Evolutionary conservation across 495 filamentous ascomycete genomes (phyloP), one percentile per base, ranked within the genome.

Genomic region (Peziza echinospora): DNA sequence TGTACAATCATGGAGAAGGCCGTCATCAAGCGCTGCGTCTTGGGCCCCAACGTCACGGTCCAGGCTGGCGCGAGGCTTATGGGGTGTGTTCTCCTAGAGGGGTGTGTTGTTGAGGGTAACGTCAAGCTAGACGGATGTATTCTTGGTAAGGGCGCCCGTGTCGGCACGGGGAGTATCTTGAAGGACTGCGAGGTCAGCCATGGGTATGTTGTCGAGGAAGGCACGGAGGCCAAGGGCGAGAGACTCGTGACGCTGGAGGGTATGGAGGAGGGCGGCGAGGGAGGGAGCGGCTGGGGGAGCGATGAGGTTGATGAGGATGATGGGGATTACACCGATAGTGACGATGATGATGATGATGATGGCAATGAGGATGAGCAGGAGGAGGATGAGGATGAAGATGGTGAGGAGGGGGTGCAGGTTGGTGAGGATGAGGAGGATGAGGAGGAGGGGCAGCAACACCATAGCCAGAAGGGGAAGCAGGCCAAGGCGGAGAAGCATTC

Each of bases 101-200:
- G 83, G 7, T 84, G 78, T 3, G 75, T 80, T 3, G 73, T 97
- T 4, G 84, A 76, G 5, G 76, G 78, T 53, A 73, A 78, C 19
- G 79, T 73, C 51, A 75, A 77, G 56, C 61, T 96, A 41, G 84
- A 77, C 6, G 82, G 80, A 2, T 92, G 83, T 53, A 75, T 93
- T 21, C 57, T 96, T 8, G 89, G 91, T 0, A 71, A 75, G 44
- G 64, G 81, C 42, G 75, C 71, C 43, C 75, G 75, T 55, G 71
- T 96, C 41, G 84, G 85, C 0, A 76, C 79, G 21, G 78, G 79
- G 41, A 79, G 72, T 41, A 67, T 69, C 16, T 63, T 97, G 46
- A 82, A 75, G 46, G 84, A 94, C 48, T 92, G 84, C 53, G 85
- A 93, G 62, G 75, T 94, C 2, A 82, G 92, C 59, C 82, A 93